Percentiles rank a stretch among this genome's conserved stretches.
Conservation (phyloP, 208 protist species). For the Crithidia acanthocephali region DNA sequence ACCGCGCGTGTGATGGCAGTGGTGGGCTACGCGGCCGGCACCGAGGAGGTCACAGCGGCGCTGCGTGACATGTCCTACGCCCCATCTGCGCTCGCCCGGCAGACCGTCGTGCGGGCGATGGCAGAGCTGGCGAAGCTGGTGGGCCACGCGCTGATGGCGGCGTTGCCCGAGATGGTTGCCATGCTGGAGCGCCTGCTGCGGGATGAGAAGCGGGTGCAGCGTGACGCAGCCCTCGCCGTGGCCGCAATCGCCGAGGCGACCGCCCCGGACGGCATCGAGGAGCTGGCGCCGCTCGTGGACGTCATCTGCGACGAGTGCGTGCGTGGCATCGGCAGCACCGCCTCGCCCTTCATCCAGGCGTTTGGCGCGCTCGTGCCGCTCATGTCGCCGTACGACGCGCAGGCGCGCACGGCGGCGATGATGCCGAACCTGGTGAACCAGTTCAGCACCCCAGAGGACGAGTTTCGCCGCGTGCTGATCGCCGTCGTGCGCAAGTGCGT, state of each 20-base stretch:
- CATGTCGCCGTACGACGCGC: slow-evolving; percentile 98
- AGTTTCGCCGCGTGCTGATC: slow-evolving; percentile 99
- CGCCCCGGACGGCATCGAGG: slow-evolving; percentile 98
- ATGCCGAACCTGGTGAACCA: slow-evolving; percentile 96
- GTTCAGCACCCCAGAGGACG: slow-evolving; percentile 96
- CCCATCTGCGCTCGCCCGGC: slow-evolving; percentile 97
- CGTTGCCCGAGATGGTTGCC: slow-evolving; percentile 95
- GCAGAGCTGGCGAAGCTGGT: slow-evolving; percentile 98
- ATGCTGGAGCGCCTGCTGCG: slow-evolving; percentile 97
- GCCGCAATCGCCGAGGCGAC: slow-evolving; percentile 97
- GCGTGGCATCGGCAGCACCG: slow-evolving; percentile 94
- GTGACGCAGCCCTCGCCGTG: slow-evolving; percentile 96
- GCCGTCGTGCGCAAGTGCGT: slow-evolving; percentile 99
- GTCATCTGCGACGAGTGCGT: slow-evolving; percentile 96
- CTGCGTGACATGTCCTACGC: slow-evolving; percentile 97
- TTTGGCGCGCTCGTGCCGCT: slow-evolving; percentile 99
- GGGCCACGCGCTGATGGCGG: slow-evolving; percentile 97
- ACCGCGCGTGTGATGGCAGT: slow-evolving; percentile 98
- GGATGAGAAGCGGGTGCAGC: slow-evolving; percentile 96
- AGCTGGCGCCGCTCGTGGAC: slow-evolving; percentile 96
- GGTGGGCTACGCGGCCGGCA: slow-evolving; percentile 97
- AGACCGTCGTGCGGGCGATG: slow-evolving; percentile 98
- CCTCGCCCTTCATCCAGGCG: slow-evolving; percentile 98
- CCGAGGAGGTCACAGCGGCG: slow-evolving; percentile 96
- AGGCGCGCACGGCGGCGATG: slow-evolving; percentile 97